Evolutionary conservation across 2,329 filamentous ascomycete species (phyloP), one percentile per base, ranked within the genome.

Genomic region (Aspergillus eucalypticola): DNA sequence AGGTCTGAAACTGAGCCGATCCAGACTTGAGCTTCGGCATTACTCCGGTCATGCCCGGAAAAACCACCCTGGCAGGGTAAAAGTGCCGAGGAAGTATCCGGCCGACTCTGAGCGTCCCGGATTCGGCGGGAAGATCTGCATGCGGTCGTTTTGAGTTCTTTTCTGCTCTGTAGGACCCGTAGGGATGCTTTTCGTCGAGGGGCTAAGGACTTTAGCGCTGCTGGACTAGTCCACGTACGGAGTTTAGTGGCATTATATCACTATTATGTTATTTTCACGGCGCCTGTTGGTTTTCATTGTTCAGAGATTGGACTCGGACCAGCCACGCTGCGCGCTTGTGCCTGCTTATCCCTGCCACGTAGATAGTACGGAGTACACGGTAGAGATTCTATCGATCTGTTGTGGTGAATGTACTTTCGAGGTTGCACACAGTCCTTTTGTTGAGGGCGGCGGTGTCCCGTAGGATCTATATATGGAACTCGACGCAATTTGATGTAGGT

Each of bases 31-130:
- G 11, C n/a, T 46, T 58, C 42, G 68, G 66, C 65, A 70, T 73
- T 69, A 64, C 60, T 60, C 53, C 59, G 53, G 51, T 42, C 48
- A 39, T 60, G 62, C 41, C 64, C 70, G 70, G 69, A 72, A 73
- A 63, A 61, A 62, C 53, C 42, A 53, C 58, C 56, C 67, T 68
- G 59, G 42, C 44, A 52, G 48, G 55, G 56, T 56, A 63, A 66
- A 66, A 66, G 32, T 65, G 61, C 64, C 63, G 64, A 66, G 63
- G 53, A 59, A 46, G 23, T 54, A 56, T 51, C 23, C 27, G 57
- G 56, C 57, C 56, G 58, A 60, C 49, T 61, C 53, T 60, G 59
- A 42, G 54, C 54, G 55, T 38, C 53, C 60, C 62, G 55, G 62
- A 61, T 64, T 60, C 62, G 55, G 59, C 60, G 60, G 61, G 53